Evolutionary conservation across 257 asterid genomes (phyloP).

Genomic region (Solanum pennellii): DNA sequence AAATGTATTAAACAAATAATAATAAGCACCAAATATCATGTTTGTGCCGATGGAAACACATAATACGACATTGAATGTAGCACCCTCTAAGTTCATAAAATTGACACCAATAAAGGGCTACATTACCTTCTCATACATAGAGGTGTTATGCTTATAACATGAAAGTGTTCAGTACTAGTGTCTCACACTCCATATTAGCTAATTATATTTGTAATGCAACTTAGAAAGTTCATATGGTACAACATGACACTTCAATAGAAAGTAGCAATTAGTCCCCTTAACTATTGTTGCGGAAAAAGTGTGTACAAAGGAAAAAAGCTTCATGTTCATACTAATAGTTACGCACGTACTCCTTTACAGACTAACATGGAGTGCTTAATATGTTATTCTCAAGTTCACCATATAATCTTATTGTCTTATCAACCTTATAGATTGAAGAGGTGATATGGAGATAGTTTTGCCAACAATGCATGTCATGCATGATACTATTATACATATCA

Average conservation of each 20-base stretch:
- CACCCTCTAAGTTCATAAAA: neutral
- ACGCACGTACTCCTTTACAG: neutral
- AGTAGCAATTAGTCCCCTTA: neutral
- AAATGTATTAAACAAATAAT: neutral
- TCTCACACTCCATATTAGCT: neutral
- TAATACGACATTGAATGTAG: neutral
- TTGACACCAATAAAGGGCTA: neutral
- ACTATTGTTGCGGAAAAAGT: neutral
- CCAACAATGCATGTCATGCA: neutral
- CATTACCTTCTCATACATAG: neutral
- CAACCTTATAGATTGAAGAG: neutral
- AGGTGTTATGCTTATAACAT: neutral
- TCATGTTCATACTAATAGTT: neutral
- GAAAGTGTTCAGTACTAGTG: neutral
- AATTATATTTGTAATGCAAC: neutral
- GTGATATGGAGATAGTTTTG: neutral
- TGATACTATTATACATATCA: neutral
- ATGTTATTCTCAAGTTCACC: neutral
- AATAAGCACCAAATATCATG: neutral
- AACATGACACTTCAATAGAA: neutral
- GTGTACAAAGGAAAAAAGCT: neutral
- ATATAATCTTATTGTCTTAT: neutral
- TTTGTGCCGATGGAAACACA: neutral
- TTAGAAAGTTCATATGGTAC: neutral
- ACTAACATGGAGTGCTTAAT: neutral